Base-by-base conservation (phyloP, 257 asterid species). In the Nicotiana knightiana region DNA sequence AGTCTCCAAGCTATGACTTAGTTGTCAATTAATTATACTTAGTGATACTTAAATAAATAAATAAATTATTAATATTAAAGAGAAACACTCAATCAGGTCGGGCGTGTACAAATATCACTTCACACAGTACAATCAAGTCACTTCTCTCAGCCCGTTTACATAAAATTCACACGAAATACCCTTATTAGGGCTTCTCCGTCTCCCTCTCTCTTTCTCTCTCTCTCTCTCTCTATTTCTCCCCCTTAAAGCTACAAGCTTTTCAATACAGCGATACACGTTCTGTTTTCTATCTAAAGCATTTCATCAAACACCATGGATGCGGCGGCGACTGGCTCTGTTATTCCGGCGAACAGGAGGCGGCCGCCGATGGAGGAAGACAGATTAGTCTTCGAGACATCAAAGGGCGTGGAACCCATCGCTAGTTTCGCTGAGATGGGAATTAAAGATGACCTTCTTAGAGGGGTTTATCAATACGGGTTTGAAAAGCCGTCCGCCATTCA, bases 401-500 rank as follows among this genome's bases (percentile, higher is more conserved):
- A 93, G 73, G 99, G 97, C 24, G 99, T 95, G 35, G 97, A 92
- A 88, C 94, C 98, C 5, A 92, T 95, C 5, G 59, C 82, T 88
- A 93, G 93, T 85, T 95, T 92, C 85, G 97, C 92, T 78, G 98
- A 92, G 85, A 93, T 95, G 98, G 97, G 97, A 1, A 91, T 95
- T 43, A 92, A 95, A 81, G 97, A 95, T 68, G 93, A 90, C 54
- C 88, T 95, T 39, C 90, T 95, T 80, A 80, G 98, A 82, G 99
- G 99, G 15, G 91, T 93, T 83, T 93, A 91, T 87, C 87, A 89
- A 48, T 91, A 92, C 85, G 98, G 98, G 3, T 95, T 95, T 77
- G 98, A 95, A 87, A 95, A 93, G 85, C 99, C 99, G 81, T 93
- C 97, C 1, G 99, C 99, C 2, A 95, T 93, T 55, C 98, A 93